Evolutionary conservation across 495 filamentous ascomycete genomes (phyloP), one percentile per base, ranked within the genome.

Genomic region (Clavariopsis aquatica): DNA sequence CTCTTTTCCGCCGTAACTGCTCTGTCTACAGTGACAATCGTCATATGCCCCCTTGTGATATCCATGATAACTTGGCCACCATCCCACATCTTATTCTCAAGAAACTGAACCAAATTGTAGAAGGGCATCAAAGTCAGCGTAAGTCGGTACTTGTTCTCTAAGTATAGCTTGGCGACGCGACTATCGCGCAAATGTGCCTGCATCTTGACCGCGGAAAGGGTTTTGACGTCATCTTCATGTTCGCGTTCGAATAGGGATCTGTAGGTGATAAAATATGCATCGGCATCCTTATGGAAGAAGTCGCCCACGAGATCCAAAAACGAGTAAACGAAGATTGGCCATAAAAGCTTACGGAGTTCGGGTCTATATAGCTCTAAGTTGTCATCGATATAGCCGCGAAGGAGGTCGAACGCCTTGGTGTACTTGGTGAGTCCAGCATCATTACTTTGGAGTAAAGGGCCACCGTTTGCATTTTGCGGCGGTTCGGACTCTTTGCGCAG

Each of bases 281-380:
- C 83, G 15, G 85, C 85, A 53, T 96, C 91, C 36, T 82, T 83
- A 20, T 80, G 76, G 66, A 88, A 89, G 62, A 83, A 86, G 12
- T 90, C 86, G n/a, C 77, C 78, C n/a, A 93, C 82, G 49, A 96
- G 85, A 66, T 90, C 84, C 7, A 98, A 76, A 70, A 90, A 96
- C 0, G 92, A 94, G 76, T 98, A 93, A 22, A 96, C 89, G 71
- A 97, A 98, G 0, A 95, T 77, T 1, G 94, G 95, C 90, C 92
- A 98, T 26, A 93, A 78, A 12, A 98, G 78, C 46, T 93, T 89
- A 55, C 81, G 77, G 0, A 98, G 82, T 74, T 98, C 94, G n/a
- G 91, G 90, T 88, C 93, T 96, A 82, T 97, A 98, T 24, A 98
- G 82, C 65, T 96, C 92, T 5, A 98, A 81, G 52, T 88, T 91